Percentiles rank a stretch among this genome's conserved stretches.
Evolutionary conservation across 805 yeast species (phyloP).

Genomic region (Barnettozyma botsteinii): DNA sequence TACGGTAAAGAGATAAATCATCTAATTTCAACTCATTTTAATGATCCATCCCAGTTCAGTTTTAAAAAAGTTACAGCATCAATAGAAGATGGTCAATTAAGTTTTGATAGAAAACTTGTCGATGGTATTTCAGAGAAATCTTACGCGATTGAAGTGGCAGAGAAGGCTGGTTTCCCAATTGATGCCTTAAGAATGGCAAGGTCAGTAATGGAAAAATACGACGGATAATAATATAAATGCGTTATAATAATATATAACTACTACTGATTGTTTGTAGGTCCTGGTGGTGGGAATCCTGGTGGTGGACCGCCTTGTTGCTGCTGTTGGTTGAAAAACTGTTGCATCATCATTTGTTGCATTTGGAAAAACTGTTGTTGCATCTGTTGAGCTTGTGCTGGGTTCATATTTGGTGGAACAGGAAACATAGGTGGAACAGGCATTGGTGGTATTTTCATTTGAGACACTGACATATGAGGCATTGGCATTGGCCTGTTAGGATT

Average conservation of each 20-base stretch:
- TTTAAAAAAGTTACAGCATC: conserved; percentile 42
- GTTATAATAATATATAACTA: background rate
- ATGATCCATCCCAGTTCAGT: conserved; percentile 69
- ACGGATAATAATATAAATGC: background rate
- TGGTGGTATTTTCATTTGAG: conserved; percentile 10
- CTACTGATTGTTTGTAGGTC: conserved; percentile 1
- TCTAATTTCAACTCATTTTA: conserved; percentile 53
- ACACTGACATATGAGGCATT: conserved; percentile 22
- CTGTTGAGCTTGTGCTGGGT: conserved; percentile 23
- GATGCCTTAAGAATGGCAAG: conserved; percentile 81
- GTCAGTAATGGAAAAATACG: conserved; percentile 44
- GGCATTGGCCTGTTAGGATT: too few species aligned
- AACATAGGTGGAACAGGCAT: conserved; percentile 14
- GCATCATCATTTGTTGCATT: conserved; percentile 26
- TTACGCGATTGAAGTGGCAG: conserved; percentile 96
- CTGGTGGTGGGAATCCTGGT: conserved; percentile 25
- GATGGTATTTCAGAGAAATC: conserved; percentile 91
- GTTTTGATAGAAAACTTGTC: conserved; percentile 79
- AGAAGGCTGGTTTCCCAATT: conserved; percentile 82
- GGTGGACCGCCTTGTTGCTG: conserved; percentile 1
- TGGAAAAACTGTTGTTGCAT: conserved; percentile 28
- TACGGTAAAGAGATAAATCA: conserved; percentile 83
- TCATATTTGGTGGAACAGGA: conserved; percentile 24
- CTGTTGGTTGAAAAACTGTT: conserved; percentile 16
- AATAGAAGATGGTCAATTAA: conserved; percentile 48